These are phyloP conservation scores for Candida ascalaphidarum DNA, from an alignment of 805 yeast genomes.

Conservation along the genomic window DNA sequence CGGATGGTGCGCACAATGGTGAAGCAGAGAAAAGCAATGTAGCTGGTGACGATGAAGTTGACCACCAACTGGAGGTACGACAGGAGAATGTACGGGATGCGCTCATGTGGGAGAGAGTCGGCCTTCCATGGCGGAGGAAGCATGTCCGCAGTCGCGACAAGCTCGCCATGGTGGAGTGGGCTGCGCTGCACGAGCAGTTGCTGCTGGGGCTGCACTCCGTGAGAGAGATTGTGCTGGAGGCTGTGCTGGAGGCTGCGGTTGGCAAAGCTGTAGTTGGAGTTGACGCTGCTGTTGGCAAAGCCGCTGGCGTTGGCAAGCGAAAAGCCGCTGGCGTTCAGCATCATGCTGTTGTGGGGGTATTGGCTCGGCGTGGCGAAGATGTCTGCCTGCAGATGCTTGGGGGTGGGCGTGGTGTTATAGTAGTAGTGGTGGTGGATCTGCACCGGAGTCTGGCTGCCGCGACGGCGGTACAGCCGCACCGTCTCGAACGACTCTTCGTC, in stretches of 20 bases:
- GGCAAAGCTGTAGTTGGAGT: no score
- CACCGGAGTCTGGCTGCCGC: no score
- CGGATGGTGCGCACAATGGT: constrained; percentile 40
- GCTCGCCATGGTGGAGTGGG: background rate
- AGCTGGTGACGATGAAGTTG: constrained; percentile 39
- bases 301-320: background rate
- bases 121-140: constrained; percentile 58
- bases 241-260: background rate
- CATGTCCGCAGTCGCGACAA: background rate
- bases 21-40: constrained; percentile 35
- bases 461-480: no score
- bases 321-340: background rate
- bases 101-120: constrained; percentile 41
- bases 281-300: no score
- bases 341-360: no score
- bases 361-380: no score
- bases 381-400: no score
- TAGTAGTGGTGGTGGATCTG: constrained; percentile 46
- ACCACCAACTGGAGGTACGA: constrained; percentile 53
- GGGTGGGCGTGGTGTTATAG: constrained; percentile 12
- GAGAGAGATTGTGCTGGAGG: no score
- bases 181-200: no score
- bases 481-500: no score
- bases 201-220: no score
- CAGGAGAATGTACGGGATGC: constrained; percentile 46